A percentile compares a stretch with the other conserved stretches of the same genome.
phyloP scores from a whole-genome alignment of 352 stramenopile genomes.

The Vaucheria bursata region DNA sequence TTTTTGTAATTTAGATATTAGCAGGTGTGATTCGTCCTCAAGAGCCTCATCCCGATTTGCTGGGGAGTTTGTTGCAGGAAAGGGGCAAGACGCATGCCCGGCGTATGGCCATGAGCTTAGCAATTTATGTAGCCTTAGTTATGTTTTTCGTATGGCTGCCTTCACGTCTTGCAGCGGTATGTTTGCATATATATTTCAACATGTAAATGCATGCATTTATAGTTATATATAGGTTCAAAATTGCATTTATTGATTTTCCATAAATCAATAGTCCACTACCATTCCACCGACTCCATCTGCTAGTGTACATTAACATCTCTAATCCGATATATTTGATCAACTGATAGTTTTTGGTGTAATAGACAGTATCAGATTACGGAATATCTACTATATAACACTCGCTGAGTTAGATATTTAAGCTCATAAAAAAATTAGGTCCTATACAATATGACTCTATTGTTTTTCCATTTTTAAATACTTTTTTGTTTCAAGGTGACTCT shows the following conservation, averaged over 20 bases:
- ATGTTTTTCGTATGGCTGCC: constrained; percentile 39
- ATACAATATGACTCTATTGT: no score
- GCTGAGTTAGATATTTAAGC: no score
- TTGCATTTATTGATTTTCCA: background rate
- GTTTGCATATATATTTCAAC: constrained; percentile 21
- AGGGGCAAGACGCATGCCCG: constrained; percentile 78
- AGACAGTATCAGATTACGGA: no score
- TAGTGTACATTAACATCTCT: no score
- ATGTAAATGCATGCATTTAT: constrained; percentile 17
- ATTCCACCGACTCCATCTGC: no score
- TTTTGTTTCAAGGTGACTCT: no score
- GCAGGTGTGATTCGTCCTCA: constrained; percentile 66
- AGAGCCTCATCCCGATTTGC: constrained; percentile 86
- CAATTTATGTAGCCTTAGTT: constrained; percentile 37
- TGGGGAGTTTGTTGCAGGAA: constrained; percentile 87
- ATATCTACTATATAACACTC: no score
- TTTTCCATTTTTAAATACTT: no score
- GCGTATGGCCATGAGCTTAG: constrained; percentile 78
- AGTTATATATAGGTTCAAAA: constrained; percentile 1
- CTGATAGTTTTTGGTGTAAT: no score
- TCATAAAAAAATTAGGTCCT: no score
- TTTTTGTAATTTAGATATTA: constrained; percentile 54
- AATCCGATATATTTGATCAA: no score
- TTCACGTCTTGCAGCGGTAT: constrained; percentile 9
- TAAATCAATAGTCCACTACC: no score